Evolutionary conservation across 2,329 filamentous ascomycete genomes (phyloP), one percentile per base, ranked within the genome.

Genomic region (Aulographum hederae): DNA sequence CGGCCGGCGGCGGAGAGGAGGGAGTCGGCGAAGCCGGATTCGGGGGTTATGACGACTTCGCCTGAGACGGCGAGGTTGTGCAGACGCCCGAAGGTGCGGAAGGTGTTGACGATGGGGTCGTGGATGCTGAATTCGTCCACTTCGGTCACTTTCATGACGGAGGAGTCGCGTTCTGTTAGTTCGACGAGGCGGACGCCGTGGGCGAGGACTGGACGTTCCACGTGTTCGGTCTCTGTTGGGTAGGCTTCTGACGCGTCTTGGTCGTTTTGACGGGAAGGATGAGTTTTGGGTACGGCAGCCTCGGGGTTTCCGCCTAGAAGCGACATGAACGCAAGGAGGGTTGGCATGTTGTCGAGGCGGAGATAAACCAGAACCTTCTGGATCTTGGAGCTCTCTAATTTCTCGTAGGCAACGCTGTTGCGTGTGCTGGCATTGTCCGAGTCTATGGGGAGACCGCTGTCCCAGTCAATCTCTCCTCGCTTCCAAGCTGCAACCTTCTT

Each of bases 121-220:
- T 41, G 50, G 41, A 42, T 61, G 44, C 45, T 58, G 52, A 53
- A 68, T 30, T 89, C 80, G 25, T 84, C 77, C 3, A 76, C 65
- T 46, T 91, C 82, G 0, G 82, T 76, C 8, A 92, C 81, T 43
- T 81, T 77, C 86, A 95, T 95, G 43, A 94, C 86, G 13, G 84
- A 85, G 1, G 86, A 94, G 26, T 81, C 78, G 65, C 86, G 82
- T 43, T 94, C 85, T 0, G 81, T 91, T 10, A 95, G 67, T 46
- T 91, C 80, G 30, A 91, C 57, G 12, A 95, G 66, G 11, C 85
- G 77, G n/a, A 93, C 57, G 19, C 84, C 86, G 43, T 92, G 81
- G 0, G 84, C 76, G 26, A 4, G 35, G 40, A 36, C 34, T 41
- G 14, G 11, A 5, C 18, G 35, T 30, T 18, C 32, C 19, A 15